Base-by-base conservation (phyloP, 495 filamentous ascomycete species). In the Oidiodendron maius region DNA sequence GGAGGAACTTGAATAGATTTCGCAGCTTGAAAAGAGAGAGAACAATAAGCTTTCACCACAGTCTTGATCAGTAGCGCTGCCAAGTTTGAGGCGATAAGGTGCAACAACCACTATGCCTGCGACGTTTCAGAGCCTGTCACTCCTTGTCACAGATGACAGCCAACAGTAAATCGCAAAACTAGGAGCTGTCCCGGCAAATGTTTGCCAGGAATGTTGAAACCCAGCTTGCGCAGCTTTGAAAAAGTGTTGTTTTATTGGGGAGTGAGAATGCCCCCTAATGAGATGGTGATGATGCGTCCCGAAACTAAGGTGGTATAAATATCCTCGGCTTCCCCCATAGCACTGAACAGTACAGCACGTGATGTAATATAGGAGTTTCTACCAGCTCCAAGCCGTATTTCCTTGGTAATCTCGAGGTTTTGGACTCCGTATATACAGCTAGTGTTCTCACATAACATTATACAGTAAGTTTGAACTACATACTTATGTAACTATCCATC, bases 401-500 rank as follows among this genome's bases (percentile, higher is more conserved):
- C n/a, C n/a, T n/a, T n/a, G n/a, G n/a, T n/a, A n/a, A n/a, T n/a
- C n/a, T n/a, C n/a, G n/a, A n/a, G n/a, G n/a, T n/a, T n/a, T n/a
- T n/a, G n/a, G n/a, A n/a, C n/a, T n/a, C n/a, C n/a, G n/a, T n/a
- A n/a, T 5, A 39, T n/a, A 39, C 20, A n/a, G n/a, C n/a, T n/a
- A n/a, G n/a, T n/a, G n/a, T n/a, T n/a, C 39, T 44, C 8, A 21
- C 42, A 34, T 41, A 26, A 26, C 22, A 34, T 44, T 40, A 46
- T 51, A 36, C 41, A 30, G 17, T 48, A 48, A 48, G 25, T 38
- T 15, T 4, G 52, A 42, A 30, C 26, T 43, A 55, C 51, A 40
- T 32, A 44, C 34, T 61, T 66, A 55, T 55, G 37, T 32, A 44
- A 38, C 62, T 66, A 71, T 46, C 76, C 74, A 63, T 78, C 75